Conservation (phyloP, 2,329 filamentous ascomycete species). For the Emericellopsis cladophorae region DNA sequence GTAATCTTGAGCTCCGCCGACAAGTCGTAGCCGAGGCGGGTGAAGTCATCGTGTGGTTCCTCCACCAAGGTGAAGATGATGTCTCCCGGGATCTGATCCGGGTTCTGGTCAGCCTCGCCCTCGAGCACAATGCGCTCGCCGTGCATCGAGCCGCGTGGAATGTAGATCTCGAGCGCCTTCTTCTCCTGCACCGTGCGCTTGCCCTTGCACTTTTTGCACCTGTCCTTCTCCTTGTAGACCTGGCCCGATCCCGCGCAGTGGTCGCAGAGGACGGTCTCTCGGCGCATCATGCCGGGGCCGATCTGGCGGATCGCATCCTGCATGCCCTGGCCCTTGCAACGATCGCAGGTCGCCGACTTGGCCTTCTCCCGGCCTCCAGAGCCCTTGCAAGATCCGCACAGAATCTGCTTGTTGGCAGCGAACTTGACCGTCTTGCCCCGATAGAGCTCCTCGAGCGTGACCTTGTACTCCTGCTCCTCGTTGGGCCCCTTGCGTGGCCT, state of each 20-base stretch:
- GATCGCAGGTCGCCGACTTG: slow-evolving; percentile 69
- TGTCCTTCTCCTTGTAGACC: slow-evolving; percentile 90
- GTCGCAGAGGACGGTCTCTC: slow-evolving; percentile 67
- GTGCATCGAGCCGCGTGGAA: slow-evolving; percentile 74
- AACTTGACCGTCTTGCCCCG: slow-evolving; percentile 98
- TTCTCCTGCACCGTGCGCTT: slow-evolving; percentile 75
- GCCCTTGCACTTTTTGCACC: slow-evolving; percentile 98
- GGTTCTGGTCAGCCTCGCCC: slow-evolving; percentile 87
- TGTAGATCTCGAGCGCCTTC: slow-evolving; percentile 94
- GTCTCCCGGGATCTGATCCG: slow-evolving; percentile 80
- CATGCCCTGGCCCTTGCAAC: slow-evolving; percentile 70
- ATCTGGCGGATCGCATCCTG: slow-evolving; percentile 71
- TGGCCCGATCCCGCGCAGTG: slow-evolving; percentile 77
- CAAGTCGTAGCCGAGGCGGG: slow-evolving; percentile 72
- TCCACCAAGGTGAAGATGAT: slow-evolving; percentile 84
- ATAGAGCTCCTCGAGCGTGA: slow-evolving; percentile 89
- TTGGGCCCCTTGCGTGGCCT: slow-evolving; percentile 61
- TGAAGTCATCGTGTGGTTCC: slow-evolving; percentile 68
- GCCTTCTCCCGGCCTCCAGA: slow-evolving; percentile 85
- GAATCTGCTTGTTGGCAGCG: slow-evolving; percentile 83
- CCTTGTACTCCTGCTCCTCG: slow-evolving; percentile 84
- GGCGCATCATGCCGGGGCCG: slow-evolving; percentile 75
- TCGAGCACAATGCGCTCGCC: slow-evolving; percentile 84
- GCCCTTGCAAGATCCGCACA: slow-evolving; percentile 81
- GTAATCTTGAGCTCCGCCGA: slow-evolving; percentile 71